Evolutionary conservation across 2,329 filamentous ascomycete species (phyloP).

Genomic region (Dactylellina cionopaga): DNA sequence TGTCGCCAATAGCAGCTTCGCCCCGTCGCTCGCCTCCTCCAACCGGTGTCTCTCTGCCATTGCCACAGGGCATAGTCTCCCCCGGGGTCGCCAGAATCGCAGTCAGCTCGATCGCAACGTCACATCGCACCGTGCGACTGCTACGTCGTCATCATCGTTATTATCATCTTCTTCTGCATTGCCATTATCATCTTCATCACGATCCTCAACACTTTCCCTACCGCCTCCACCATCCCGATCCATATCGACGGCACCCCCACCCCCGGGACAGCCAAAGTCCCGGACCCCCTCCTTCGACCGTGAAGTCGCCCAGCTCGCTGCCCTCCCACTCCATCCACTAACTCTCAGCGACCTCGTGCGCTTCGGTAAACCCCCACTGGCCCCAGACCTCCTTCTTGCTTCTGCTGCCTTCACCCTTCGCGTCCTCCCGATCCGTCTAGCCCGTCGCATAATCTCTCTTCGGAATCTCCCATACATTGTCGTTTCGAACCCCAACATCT

Average conservation of each 20-base stretch:
- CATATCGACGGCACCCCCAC: constrained; percentile 9
- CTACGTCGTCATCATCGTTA: constrained; percentile 26
- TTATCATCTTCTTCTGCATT: constrained; percentile 27
- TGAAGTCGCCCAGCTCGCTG: constrained; percentile 80
- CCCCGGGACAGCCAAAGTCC: constrained; percentile 30
- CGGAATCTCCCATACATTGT: constrained; percentile 97
- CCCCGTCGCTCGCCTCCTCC: constrained; percentile 31
- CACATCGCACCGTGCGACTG: constrained; percentile 36
- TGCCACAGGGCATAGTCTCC: constrained; percentile 18
- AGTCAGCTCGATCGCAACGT: constrained; percentile 41
- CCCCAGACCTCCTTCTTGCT: constrained; percentile 71
- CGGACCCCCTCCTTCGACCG: constrained; percentile 50
- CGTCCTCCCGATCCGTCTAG: constrained; percentile 88
- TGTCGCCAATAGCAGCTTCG: constrained; percentile 10
- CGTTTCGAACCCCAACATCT: constrained; percentile 95
- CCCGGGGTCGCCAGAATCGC: constrained; percentile 29
- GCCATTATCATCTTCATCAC: not conserved
- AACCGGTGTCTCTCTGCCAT: constrained; percentile 29
- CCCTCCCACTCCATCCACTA: constrained; percentile 79
- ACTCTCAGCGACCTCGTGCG: constrained; percentile 89
- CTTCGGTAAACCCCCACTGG: constrained; percentile 64
- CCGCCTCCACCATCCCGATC: constrained; percentile 24
- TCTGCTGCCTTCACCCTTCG: constrained; percentile 96
- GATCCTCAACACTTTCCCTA: too few relatives aligned
- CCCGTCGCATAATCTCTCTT: constrained; percentile 90